A percentile compares a stretch with the other conserved stretches of the same genome.
These are phyloP conservation scores for Lentinula edodes DNA, from an alignment of 768 basidiomycete genomes.

Conservation along the genomic window DNA sequence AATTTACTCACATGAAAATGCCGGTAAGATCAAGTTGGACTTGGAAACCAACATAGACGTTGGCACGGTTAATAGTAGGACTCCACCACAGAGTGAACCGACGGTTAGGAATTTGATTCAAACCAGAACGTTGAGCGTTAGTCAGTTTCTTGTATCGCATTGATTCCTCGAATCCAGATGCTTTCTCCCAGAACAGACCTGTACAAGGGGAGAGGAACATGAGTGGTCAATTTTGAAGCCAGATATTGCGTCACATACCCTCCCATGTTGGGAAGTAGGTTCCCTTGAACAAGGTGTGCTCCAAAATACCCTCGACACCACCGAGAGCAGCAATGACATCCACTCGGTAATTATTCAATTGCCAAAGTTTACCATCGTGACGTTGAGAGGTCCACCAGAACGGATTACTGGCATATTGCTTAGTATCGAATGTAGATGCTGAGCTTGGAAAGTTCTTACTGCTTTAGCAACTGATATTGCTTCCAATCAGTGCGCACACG, in stretches of 20 bases:
- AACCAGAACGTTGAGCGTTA: constrained; percentile 97
- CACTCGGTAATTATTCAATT: constrained; percentile 96
- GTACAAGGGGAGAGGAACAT: constrained; percentile 4
- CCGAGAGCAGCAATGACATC: constrained; percentile 98
- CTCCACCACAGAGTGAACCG: constrained; percentile 99
- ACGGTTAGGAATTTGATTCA: constrained; percentile 97
- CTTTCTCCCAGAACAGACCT: constrained; percentile 98
- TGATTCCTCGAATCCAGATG: constrained; percentile 93
- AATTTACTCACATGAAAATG: constrained; percentile 70
- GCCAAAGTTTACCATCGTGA: constrained; percentile 95
- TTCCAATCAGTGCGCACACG: constrained; percentile 98
- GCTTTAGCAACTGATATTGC: constrained; percentile 90
- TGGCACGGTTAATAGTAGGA: constrained; percentile 98
- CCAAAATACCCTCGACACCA: constrained; percentile 93
- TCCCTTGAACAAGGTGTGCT: constrained; percentile 96
- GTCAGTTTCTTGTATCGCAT: constrained; percentile 97
- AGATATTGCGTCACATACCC: constrained; percentile 35
- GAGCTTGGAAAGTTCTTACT: constrained; percentile 44
- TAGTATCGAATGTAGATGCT: constrained; percentile 1
- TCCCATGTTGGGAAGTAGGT: constrained; percentile 99
- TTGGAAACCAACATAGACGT: constrained; percentile 99
- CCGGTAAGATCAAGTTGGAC: constrained; percentile 97
- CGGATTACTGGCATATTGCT: constrained; percentile 59
- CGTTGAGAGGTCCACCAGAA: constrained; percentile 99
- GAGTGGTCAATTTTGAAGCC: background rate